Evolutionary conservation across 2,329 filamentous ascomycete genomes (phyloP), one percentile per base, ranked within the genome.

Genomic region (Aspergillus fructus): DNA sequence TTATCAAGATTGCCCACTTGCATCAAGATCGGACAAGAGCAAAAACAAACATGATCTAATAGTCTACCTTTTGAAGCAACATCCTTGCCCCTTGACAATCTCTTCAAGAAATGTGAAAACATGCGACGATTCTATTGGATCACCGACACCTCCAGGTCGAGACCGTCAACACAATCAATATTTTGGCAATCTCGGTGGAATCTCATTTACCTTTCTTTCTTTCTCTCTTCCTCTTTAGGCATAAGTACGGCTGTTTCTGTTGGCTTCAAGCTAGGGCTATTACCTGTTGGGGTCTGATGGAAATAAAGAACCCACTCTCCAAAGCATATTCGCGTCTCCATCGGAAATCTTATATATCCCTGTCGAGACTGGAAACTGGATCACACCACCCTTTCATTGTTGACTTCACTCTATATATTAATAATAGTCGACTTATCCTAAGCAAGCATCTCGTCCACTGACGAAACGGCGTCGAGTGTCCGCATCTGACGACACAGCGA

Each of bases 401-500:
- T 43, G 23, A n/a, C 49, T 53, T 40, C 40, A 19, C 37, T 46
- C 45, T 50, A 27, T 37, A 39, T 49, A 51, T 42, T 51, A 51
- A 42, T 41, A 42, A 42, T 24, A 27, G 11, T 23, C 9, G n/a
- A 11, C n/a, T 13, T 51, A 30, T 13, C 49, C 49, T 3, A 40
- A 21, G 39, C 11, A 17, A 37, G 48, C 39, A 50, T 50, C 48
- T 47, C 21, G n/a, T 11, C 43, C 43, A 21, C 42, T 45, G 42
- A 49, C 12, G 8, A 17, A 33, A 49, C 33, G 33, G 30, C 27
- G 17, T 12, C 6, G 7, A 34, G 45, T 33, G 41, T 60, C 56
- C 54, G 58, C 60, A 54, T 62, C 58, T 60, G 60, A 62, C 62
- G 62, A 58, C 56, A 55, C 64, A 65, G 61, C 59, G 43, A 27